Evolutionary conservation across 2,329 filamentous ascomycete genomes (phyloP), one percentile per base, ranked within the genome.

Genomic region (Aspergillus sp.): DNA sequence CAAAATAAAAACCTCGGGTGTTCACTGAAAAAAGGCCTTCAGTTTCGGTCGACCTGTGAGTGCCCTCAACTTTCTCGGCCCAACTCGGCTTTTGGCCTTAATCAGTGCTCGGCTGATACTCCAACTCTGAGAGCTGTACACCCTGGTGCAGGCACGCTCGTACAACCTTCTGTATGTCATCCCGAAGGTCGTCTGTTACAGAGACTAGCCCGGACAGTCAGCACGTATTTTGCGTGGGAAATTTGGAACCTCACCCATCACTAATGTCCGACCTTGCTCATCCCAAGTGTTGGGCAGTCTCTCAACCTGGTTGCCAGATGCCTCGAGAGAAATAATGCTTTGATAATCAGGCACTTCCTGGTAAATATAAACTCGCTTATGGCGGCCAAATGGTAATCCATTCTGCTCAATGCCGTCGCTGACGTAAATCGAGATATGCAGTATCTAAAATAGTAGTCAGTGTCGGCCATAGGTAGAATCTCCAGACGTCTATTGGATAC

Each of bases 371-470:
- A 63, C 61, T 50, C 62, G 58, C 48, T 66, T 43, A 57, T 69
- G 58, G 15, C 66, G 46, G 35, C 65, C 58, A 48, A 67, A 56
- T 35, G 54, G 60, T 37, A 59, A 59, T 59, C 57, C 44, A 21
- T 61, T 59, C 17, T 58, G 48, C 23, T 47, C 37, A 39, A 64
- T 59, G 40, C 66, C 61, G 21, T 62, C 40, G 47, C 58, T 51
- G 21, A 69, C 39, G 27, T 68, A 70, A 46, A 68, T 64, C 23
- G 64, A 70, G 45, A 70, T 66, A 27, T 61, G 48, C 23, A 69
- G 64, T 43, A 66, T 68, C 64, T 69, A 62, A 33, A 49, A 41
- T 39, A 33, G 45, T 37, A 15, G 35, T 15, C 11, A 6, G 12
- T 15, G 39, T 66, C 46, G 60, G 57, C 51, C 6, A 17, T n/a